These are phyloP conservation scores for Macroventuria anomochaeta DNA, from an alignment of 2,329 filamentous ascomycete species.

Conservation along the genomic window DNA sequence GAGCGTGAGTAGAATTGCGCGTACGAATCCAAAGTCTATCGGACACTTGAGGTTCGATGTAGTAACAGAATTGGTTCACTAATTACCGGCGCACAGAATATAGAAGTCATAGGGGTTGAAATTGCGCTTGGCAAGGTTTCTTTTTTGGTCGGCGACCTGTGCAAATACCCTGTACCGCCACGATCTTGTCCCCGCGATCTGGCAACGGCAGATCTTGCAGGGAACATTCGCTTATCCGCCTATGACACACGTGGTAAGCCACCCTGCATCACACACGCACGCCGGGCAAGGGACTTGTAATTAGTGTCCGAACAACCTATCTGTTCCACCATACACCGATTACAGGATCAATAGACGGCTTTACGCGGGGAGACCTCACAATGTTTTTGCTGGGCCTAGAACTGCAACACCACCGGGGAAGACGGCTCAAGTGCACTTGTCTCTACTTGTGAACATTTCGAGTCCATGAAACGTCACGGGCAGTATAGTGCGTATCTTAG, in stretches of 20 bases:
- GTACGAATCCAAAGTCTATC: not conserved
- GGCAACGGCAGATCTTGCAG: conserved; percentile 16
- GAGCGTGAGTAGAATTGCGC: not conserved
- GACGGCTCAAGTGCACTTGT: conserved; percentile 16
- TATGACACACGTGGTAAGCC: conserved; percentile 20
- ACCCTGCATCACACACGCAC: conserved; percentile 5
- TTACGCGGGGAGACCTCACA: not conserved
- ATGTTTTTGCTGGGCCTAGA: conserved; percentile 22
- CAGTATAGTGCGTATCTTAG: conserved; percentile 12
- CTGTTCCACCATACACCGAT: conserved; percentile 13
- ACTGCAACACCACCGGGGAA: conserved; percentile 14
- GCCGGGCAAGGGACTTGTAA: conserved; percentile 13
- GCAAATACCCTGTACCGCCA: conserved; percentile 19
- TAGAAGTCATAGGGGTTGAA: not conserved
- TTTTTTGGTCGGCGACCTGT: conserved; percentile 17
- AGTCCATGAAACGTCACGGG: conserved; percentile 8
- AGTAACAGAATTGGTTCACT: not conserved
- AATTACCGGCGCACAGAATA: not conserved
- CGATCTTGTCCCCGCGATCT: conserved; percentile 22
- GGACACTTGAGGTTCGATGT: not conserved
- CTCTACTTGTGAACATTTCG: conserved; percentile 5
- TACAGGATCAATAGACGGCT: conserved; percentile 10
- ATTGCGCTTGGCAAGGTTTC: conserved; percentile 10
- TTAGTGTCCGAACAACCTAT: conserved; percentile 8
- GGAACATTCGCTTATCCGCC: conserved; percentile 13